These are phyloP conservation scores for Lepidium campestre DNA, from an alignment of 441 rosid species.

Conservation along the genomic window DNA sequence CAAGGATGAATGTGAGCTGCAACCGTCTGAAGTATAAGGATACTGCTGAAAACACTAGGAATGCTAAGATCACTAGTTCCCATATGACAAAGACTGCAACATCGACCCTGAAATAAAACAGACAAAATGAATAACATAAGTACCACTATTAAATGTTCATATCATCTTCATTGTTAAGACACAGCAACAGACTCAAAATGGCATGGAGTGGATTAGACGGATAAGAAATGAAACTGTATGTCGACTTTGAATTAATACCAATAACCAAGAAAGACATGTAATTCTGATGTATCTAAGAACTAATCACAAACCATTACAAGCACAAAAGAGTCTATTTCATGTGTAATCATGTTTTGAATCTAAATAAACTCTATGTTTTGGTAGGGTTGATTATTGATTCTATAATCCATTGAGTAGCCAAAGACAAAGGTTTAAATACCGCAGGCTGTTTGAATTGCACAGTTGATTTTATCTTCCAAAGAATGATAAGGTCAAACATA, in stretches of 20 bases:
- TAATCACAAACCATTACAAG: not conserved
- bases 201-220: not conserved
- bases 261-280: not conserved
- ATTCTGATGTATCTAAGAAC: not conserved
- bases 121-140: not conserved
- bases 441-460: not conserved
- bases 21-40: conserved; percentile 77
- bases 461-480: not conserved
- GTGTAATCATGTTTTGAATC: not conserved
- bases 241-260: not conserved
- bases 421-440: not conserved
- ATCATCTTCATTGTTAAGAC: not conserved
- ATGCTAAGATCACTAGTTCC: conserved; percentile 80
- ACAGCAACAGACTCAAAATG: not conserved
- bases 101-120: conserved; percentile 67
- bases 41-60: conserved; percentile 87
- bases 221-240: not conserved
- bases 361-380: not conserved
- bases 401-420: not conserved
- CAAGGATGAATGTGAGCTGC: conserved; percentile 63
- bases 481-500: not conserved
- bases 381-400: not conserved
- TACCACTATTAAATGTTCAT: not conserved
- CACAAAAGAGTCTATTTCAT: not conserved
- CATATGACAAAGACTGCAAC: conserved; percentile 81